A percentile compares a stretch with the other conserved stretches of the same genome.
phyloP scores from a whole-genome alignment of 176 grass and related monocot genomes.

The Oryza australiensis region DNA sequence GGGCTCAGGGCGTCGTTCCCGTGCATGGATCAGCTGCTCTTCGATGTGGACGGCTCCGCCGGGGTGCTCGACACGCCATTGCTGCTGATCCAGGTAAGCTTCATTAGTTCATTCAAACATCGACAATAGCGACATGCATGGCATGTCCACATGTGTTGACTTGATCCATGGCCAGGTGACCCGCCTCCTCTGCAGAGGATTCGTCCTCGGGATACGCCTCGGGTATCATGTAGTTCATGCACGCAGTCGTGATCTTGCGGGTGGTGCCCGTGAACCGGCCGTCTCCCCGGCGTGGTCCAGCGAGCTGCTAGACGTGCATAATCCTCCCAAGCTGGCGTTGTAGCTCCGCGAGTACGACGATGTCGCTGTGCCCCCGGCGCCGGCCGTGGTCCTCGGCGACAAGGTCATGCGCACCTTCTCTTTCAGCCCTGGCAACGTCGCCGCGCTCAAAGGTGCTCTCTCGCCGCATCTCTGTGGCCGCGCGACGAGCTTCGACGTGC shows the following conservation, averaged over 20 bases:
- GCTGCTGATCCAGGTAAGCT: conserved; percentile 33
- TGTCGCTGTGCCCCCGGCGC: neutral
- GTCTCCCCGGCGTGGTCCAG: conserved; percentile 37
- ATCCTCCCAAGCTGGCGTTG: conserved; percentile 10
- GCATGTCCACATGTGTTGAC: no score
- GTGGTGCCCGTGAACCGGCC: conserved; percentile 10
- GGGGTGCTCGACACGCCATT: conserved; percentile 23
- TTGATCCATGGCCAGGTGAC: conserved; percentile 47
- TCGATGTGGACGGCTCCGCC: neutral
- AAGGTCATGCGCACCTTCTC: conserved; percentile 5
- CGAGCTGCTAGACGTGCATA: conserved; percentile 33
- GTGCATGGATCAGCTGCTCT: no score
- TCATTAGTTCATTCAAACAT: no score
- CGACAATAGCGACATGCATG: no score
- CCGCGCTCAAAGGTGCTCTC: neutral
- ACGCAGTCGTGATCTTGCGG: conserved; percentile 33
- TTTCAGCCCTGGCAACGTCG: neutral
- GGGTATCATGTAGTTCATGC: conserved; percentile 35
- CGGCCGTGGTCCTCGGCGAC: neutral
- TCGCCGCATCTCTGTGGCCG: neutral
- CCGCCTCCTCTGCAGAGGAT: conserved; percentile 45
- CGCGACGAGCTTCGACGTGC: conserved; percentile 34
- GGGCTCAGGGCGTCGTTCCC: no score
- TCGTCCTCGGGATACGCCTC: conserved; percentile 30
- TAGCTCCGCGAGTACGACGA: conserved; percentile 42